Evolutionary conservation across 495 filamentous ascomycete genomes (phyloP), one percentile per base, ranked within the genome.

Genomic region (Daldinia caldariorum): DNA sequence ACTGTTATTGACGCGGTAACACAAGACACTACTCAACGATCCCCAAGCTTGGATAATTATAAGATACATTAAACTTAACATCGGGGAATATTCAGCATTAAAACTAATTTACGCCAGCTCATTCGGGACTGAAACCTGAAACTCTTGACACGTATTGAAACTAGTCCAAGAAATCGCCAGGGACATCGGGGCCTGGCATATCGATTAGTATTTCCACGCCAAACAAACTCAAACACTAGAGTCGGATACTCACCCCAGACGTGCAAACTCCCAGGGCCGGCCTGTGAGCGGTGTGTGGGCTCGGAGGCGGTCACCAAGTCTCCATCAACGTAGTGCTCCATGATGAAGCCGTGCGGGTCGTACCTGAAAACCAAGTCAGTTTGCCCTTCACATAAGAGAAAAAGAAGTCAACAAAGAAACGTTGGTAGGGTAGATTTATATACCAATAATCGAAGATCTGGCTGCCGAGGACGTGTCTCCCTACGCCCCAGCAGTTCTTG

Each of bases 361-460:
- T 84, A 84, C 82, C 82, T 84, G 34, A 39, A 9, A 39, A 9
- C 10, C 29, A 38, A 38, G 29, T 58, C 2, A 55, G 54, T 37
- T 38, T 14, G 4, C 8, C 13, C 7, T 26, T 0, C 9, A 26
- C 8, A 35, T 1, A 0, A 16, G 14, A 54, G 16, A 26, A 13
- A 0, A 16, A 12, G 50, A 22, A 26, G n/a, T 47, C 5, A 45
- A 47, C 26, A 39, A 35, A 34, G 7, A 73, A 5, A 3, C 14
- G 18, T 7, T 34, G 7, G 32, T 34, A 35, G 26, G 26, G 26
- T 22, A 58, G 1, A 12, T 7, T 7, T 80, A 20, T 80, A 20
- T 76, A 85, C 85, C 91, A 88, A 79, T 94, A 91, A 74, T 94
- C 91, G 54, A 94, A 84, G 43, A 89, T 82, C 74, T 88, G 85